phyloP scores from a whole-genome alignment of 129 eudicot species.

The Flaveria trinervia region DNA sequence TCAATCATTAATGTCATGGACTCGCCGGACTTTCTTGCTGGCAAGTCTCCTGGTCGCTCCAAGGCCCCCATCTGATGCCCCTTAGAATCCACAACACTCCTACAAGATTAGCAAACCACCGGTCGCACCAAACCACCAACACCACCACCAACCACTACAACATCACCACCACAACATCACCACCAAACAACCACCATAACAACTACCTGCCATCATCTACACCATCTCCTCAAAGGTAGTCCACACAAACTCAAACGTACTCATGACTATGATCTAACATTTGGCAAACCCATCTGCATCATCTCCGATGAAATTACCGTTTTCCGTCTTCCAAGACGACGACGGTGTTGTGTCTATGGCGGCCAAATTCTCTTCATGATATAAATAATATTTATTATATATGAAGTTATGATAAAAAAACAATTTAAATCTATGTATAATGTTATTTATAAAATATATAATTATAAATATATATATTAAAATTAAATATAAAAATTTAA shows the following conservation, averaged over 20 bases:
- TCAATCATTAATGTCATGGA: conserved; percentile 42
- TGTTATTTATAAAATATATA: too few relatives aligned
- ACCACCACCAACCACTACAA: conserved; percentile 22
- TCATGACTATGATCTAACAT: conserved; percentile 82
- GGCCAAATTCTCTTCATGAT: conserved; percentile 50
- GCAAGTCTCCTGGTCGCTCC: conserved; percentile 69
- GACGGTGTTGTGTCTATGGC: conserved; percentile 71
- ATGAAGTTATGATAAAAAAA: too few relatives aligned
- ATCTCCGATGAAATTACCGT: conserved; percentile 39
- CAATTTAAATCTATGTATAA: too few relatives aligned
- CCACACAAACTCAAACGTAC: conserved; percentile 78
- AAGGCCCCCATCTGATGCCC: conserved; percentile 91
- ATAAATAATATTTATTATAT: too few relatives aligned
- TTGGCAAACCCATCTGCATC: conserved; percentile 62
- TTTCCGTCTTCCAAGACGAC: conserved; percentile 28
- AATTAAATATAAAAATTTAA: too few relatives aligned
- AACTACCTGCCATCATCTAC: conserved; percentile 77
- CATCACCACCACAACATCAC: conserved; percentile 26
- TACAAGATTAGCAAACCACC: conserved; percentile 89
- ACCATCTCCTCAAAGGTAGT: conserved; percentile 81
- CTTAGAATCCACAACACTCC: conserved; percentile 76
- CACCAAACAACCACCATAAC: conserved; percentile 30
- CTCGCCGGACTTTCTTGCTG: conserved; percentile 45
- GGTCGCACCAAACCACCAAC: conserved; percentile 41
- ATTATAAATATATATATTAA: too few relatives aligned